Percentiles rank a stretch among this genome's conserved stretches.
phyloP scores from a whole-genome alignment of 352 stramenopile species.

The Pythium apleroticum region DNA sequence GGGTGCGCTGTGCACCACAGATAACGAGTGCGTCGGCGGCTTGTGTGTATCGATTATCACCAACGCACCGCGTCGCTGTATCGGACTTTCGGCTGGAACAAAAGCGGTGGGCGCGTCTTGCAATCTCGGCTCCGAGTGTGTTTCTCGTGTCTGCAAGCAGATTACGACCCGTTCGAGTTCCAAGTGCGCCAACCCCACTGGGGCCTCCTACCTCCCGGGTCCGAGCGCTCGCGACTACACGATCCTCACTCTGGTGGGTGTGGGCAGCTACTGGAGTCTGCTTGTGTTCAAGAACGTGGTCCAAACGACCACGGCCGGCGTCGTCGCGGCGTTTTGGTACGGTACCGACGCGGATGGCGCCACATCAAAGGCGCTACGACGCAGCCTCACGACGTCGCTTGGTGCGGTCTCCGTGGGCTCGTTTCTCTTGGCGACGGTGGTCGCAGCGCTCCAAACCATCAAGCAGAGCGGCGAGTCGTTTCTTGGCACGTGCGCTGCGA shows the following conservation, averaged over 20 bases:
- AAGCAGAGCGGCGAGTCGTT: neutral
- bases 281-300: neutral
- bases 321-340: neutral
- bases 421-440: neutral
- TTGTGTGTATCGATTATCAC: no score
- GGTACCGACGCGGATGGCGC: neutral
- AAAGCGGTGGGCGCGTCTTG: no score
- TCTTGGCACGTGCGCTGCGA: neutral
- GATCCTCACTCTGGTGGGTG: neutral
- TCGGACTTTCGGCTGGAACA: no score
- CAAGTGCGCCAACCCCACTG: no score
- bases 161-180: no score
- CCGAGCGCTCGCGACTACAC: neutral
- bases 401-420: neutral
- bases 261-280: neutral
- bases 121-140: no score
- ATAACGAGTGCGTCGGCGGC: no score
- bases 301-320: neutral
- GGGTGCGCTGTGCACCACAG: no score
- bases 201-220: no score
- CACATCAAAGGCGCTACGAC: neutral
- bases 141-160: no score
- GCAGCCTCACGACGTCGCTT: neutral
- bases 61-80: no score
- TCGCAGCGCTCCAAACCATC: neutral